Conservation (phyloP, 1,284 basidiomycete genomes). For the Peniophora sp. region DNA sequence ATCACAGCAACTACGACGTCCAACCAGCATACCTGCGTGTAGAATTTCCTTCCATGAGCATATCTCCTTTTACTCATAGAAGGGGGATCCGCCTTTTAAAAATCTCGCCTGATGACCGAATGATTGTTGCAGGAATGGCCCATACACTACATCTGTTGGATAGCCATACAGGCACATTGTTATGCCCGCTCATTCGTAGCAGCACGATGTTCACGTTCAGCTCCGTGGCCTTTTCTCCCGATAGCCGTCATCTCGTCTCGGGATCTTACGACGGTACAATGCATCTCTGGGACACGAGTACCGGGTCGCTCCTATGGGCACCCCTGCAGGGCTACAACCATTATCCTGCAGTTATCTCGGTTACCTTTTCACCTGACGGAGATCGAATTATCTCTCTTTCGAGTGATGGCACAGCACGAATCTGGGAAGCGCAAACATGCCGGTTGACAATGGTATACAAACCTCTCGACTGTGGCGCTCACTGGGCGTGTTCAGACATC, state of each 20-base stretch:
- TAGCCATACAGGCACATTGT: background rate
- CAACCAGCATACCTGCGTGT: too few species aligned
- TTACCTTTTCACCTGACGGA: constrained; percentile 15
- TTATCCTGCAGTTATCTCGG: constrained; percentile 9
- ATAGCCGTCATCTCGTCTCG: constrained; percentile 13
- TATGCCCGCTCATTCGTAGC: background rate
- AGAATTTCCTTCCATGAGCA: background rate
- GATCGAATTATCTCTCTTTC: constrained; percentile 15
- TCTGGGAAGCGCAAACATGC: constrained; percentile 15
- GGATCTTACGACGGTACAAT: constrained; percentile 13
- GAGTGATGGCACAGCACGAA: constrained; percentile 13
- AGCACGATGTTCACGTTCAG: constrained; percentile 13
- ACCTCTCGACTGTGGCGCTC: too few species aligned
- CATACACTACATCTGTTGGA: constrained; percentile 7
- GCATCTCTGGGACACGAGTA: constrained; percentile 16
- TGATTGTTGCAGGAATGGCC: constrained; percentile 1
- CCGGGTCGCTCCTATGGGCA: constrained; percentile 1
- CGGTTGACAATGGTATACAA: too few species aligned
- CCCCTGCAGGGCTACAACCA: constrained; percentile 11
- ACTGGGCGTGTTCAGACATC: too few species aligned
- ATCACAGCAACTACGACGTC: too few species aligned
- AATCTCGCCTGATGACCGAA: constrained; percentile 5
- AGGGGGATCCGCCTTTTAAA: constrained; percentile 1
- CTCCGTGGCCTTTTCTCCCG: constrained; percentile 13
- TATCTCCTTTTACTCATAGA: constrained; percentile 6